Evolutionary conservation across 768 basidiomycete genomes (phyloP).

Genomic region (Boletus rex-veris): DNA sequence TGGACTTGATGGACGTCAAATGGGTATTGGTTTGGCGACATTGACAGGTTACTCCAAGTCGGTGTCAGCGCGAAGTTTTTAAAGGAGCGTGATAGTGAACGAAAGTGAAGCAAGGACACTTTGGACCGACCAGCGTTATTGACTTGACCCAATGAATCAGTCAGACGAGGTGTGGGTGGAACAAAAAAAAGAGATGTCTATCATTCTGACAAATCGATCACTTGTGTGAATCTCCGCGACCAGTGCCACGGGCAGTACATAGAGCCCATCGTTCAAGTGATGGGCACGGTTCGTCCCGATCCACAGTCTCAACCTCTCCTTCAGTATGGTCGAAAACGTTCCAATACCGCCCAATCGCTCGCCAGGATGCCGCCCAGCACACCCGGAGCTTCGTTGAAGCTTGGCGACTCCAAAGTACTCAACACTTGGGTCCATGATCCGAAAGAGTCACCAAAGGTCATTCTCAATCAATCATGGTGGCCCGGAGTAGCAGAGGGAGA

Average conservation of each 20-base stretch:
- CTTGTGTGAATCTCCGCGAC: no score
- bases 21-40: conserved; percentile 10
- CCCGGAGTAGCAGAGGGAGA: conserved; percentile 79
- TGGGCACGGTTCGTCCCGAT: conserved; percentile 62
- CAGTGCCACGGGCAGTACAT: not conserved
- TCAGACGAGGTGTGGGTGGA: no score
- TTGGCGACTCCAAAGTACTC: conserved; percentile 61
- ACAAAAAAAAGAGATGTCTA: not conserved
- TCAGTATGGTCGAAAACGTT: conserved; percentile 57
- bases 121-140: conserved; percentile 14
- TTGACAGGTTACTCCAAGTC: not conserved
- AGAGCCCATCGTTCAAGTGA: conserved; percentile 20
- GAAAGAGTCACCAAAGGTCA: conserved; percentile 55
- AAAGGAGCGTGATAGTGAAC: conserved; percentile 24
- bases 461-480: conserved; percentile 73
- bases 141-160: no score
- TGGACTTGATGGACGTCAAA: conserved; percentile 19
- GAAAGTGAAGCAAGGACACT: conserved; percentile 10
- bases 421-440: conserved; percentile 75
- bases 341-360: conserved; percentile 71
- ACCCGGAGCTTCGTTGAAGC: conserved; percentile 41
- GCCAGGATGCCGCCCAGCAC: conserved; percentile 42
- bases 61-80: not conserved
- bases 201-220: not conserved
- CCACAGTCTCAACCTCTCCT: conserved; percentile 46